These are phyloP conservation scores for Solanum lignicaule DNA, from an alignment of 257 asterid species.

Conservation along the genomic window DNA sequence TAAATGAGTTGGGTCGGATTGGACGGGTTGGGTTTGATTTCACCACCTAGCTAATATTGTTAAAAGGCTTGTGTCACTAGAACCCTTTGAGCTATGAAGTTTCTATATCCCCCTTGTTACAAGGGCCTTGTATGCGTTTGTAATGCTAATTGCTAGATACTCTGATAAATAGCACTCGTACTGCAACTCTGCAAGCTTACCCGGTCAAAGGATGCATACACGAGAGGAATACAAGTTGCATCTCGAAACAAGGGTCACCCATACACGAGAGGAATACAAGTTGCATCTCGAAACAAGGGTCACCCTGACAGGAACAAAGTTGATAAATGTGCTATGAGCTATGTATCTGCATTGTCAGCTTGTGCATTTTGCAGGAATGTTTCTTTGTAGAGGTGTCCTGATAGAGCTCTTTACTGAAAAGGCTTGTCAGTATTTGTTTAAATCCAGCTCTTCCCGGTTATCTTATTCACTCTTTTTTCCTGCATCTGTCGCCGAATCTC, in stretches of 20 bases:
- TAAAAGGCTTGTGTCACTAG: neutral
- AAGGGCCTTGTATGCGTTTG: neutral
- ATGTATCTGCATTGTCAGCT: neutral
- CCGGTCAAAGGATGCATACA: neutral
- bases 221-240: too few relatives aligned
- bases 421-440: conserved; percentile 19
- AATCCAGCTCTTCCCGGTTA: conserved; percentile 83
- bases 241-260: too few relatives aligned
- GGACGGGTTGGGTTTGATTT: too few relatives aligned
- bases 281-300: neutral
- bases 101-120: neutral
- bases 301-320: neutral
- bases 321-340: neutral
- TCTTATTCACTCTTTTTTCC: conserved; percentile 44
- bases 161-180: neutral
- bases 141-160: neutral
- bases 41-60: neutral
- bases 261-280: too few relatives aligned
- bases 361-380: neutral
- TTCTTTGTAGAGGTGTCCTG: neutral
- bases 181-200: neutral
- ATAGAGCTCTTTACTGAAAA: neutral
- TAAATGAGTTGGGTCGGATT: too few relatives aligned
- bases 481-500: conserved; percentile 47
- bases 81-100: neutral